These are phyloP conservation scores for Kappamyces sp. DNA, from an alignment of 192 early-diverging fungal species.

Conservation along the genomic window DNA sequence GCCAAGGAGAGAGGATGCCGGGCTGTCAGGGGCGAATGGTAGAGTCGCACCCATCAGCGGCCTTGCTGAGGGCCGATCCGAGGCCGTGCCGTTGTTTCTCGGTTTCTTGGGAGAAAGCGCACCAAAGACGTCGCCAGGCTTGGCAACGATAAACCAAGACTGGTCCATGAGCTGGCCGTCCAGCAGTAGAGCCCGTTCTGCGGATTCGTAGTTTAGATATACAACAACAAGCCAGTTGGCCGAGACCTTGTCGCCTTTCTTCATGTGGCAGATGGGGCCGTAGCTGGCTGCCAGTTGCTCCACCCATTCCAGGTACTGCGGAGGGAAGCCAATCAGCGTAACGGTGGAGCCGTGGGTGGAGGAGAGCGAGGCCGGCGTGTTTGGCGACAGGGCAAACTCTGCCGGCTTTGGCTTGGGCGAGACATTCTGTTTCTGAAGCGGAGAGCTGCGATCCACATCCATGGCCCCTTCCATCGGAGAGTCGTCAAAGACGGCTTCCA, in stretches of 20 bases:
- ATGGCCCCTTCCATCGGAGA: too few relatives aligned
- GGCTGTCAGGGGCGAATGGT: too few relatives aligned
- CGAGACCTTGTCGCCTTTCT: background rate
- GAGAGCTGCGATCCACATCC: too few relatives aligned
- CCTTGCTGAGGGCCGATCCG: background rate
- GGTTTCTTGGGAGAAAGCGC: conserved; percentile 5
- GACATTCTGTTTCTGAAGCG: conserved; percentile 1
- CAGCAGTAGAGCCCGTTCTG: background rate
- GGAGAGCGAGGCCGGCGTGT: conserved; percentile 6
- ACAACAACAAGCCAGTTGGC: conserved; percentile 3
- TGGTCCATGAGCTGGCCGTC: conserved; percentile 7
- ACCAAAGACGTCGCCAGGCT: conserved; percentile 5
- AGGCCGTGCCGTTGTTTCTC: background rate
- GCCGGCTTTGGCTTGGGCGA: conserved; percentile 3
- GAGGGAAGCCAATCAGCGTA: conserved; percentile 10
- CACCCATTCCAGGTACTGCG: conserved; percentile 5
- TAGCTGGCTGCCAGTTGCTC: background rate
- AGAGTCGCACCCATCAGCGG: too few relatives aligned
- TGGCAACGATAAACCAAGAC: conserved; percentile 5
- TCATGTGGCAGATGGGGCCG: conserved; percentile 7
- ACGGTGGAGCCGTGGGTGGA: conserved; percentile 9
- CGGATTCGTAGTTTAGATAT: background rate
- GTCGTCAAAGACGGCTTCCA: too few relatives aligned
- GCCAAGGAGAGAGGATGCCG: too few relatives aligned
- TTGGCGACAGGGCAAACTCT: background rate